These are phyloP conservation scores for Castanopsis chinensis DNA, from an alignment of 306 rosid genomes.

Conservation along the genomic window DNA sequence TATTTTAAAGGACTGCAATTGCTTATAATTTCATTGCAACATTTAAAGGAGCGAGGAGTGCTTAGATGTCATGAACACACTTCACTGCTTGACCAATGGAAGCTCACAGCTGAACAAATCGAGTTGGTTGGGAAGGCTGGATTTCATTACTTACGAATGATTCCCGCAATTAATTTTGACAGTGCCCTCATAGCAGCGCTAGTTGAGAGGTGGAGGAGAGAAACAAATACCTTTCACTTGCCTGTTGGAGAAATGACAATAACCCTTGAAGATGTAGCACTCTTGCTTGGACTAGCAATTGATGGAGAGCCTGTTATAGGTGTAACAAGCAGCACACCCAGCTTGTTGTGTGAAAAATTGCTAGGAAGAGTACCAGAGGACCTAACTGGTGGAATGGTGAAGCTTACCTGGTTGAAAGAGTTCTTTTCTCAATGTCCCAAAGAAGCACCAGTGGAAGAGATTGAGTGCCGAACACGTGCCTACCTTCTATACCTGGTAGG, in stretches of 20 bases:
- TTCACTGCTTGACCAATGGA: slow-evolving; percentile 92
- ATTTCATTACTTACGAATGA: slow-evolving; percentile 66
- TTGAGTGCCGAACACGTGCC: slow-evolving; percentile 69
- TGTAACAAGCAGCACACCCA: slow-evolving; percentile 54
- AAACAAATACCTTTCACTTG: slow-evolving; percentile 90
- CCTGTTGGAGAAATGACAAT: slow-evolving; percentile 85
- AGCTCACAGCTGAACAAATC: slow-evolving; percentile 66
- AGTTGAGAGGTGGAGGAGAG: slow-evolving; percentile 96
- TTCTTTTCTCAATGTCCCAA: slow-evolving; percentile 76
- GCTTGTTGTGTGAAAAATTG: slow-evolving; percentile 66
- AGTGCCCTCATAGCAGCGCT: slow-evolving; percentile 87
- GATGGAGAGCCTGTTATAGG: slow-evolving; percentile 89
- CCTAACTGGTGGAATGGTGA: slow-evolving; percentile 90
- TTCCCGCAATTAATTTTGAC: slow-evolving; percentile 86
- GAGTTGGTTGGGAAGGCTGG: slow-evolving; percentile 85
- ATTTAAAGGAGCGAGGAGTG: slow-evolving; percentile 79
- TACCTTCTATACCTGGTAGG: slow-evolving; percentile 87
- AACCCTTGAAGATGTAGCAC: slow-evolving; percentile 88
- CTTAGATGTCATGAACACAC: slow-evolving; percentile 97
- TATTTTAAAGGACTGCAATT: not conserved
- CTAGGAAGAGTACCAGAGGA: slow-evolving; percentile 82
- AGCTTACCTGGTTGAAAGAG: slow-evolving; percentile 93
- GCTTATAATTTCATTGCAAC: slow-evolving; percentile 6
- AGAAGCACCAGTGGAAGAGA: slow-evolving; percentile 59
- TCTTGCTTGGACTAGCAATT: slow-evolving; percentile 75